Base-by-base conservation (phyloP, 1,139 yeast genomes). In the Spathaspora sp. region DNA sequence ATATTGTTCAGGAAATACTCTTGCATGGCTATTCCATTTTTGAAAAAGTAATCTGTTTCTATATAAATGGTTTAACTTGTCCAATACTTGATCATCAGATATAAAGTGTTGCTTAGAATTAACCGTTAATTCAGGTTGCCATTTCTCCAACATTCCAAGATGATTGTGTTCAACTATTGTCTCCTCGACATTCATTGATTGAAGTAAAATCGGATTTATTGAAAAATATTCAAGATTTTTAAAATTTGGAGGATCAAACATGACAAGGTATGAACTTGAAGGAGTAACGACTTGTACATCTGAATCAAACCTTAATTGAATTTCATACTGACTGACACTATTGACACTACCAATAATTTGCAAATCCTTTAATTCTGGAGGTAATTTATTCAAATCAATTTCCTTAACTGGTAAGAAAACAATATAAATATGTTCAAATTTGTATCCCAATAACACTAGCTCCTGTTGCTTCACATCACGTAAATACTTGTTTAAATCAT, bases 191-290 rank as follows among this genome's bases (percentile, higher is more conserved):
- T 52, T 71, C 62, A 77, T 73, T 2, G 86, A 75, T 51, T 86
- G 90, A 43, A 86, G 74, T 29, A 80, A 72, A 37, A 86, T 86
- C 0, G 97, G 96, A 20, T 76, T 70, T 4, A 87, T 65, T 0
- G 97, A 84, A 55, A 83, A 86, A 61, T 87, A 89, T 57, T 91
- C 97, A 74, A 93, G 77, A 50, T 81, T 78, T 39, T 74, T 73
- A 23, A 87, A 82, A 43, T 80, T 78, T 0, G 98, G 98, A 1
- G 95, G 88, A 29, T 80, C 80, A 61, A 83, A 91, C 15, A 78
- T 56, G 2, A 91, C 70, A 1, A 89, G 59, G 25, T 72, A 72
- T 41, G 66, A 59, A 17, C 38, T 33, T 37, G 26, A 18, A 37
- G 13, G 18, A 13, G 18, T 39, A 10, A 23, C 41, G 10, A 10